Base-by-base conservation (phyloP, 768 basidiomycete genomes). In the Hericium rajendrae region DNA sequence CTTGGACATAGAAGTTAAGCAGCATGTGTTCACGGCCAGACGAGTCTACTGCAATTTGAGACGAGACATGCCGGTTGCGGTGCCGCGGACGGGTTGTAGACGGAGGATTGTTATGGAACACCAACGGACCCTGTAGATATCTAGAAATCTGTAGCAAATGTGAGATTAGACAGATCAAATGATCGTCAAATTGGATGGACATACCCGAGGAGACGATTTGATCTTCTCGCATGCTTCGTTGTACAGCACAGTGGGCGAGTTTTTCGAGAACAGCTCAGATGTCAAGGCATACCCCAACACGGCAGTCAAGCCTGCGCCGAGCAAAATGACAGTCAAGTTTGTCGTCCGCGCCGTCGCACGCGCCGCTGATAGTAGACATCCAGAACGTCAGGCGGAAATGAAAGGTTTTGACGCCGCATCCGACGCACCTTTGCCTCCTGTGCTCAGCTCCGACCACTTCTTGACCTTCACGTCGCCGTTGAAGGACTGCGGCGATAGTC, bases 231-330 rank as follows among this genome's bases (percentile, higher is more conserved):
- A 82, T 24, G 79, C 76, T 40, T 79, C 76, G 43, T 79, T 80
- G 65, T 91, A 90, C 37, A 93, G 71, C 26, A 89, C 87, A 4
- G 90, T 90, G 5, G 91, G 87, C 26, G 89, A 91, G 67, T 93
- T 93, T 67, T 80, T 83, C n/a, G 91, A 90, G 68, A 91, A 90
- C 6, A 92, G 74, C 66, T 93, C 91, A 6, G 90, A 85, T 15
- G 86, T 85, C 37, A 92, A 76, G 20, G 87, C 87, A 66, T 91
- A 93, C 24, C 83, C 71, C 38, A 93, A 78, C 40, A 93, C 77
- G 6, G 80, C 79, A 32, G 88, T 88, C 24, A 93, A 73, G 16
- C 88, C 86, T 4, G 89, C 91, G n/a, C 91, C 91, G 32, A 91
- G 71, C 16, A 93, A 66, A 56, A 82, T 81, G 43, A 83, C 79